Evolutionary conservation across 331 rosid genomes (phyloP), one percentile per base, ranked within the genome.

Genomic region (Cucumis variabilis): DNA sequence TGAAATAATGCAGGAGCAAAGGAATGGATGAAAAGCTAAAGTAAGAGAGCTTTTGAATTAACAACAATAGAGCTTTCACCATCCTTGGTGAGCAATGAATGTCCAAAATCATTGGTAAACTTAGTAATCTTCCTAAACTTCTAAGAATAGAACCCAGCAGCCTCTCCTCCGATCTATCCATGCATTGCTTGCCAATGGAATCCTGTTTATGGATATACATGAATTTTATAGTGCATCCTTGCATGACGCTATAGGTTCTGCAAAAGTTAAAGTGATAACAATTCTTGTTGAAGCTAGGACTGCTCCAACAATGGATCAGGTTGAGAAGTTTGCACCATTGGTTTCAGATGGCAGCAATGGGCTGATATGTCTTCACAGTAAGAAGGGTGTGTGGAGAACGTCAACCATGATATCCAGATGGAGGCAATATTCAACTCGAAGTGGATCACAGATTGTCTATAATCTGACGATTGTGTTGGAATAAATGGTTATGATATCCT

Each of bases 351-450:
- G 73, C 88, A 92, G 94, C 92, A 97, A 92, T 90, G 88, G 90
- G 86, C 98, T 95, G 9, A 91, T 97, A 74, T 97, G 93, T 94
- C 95, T 97, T 89, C 98, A 97, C 85, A 93, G 98, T 90, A 93
- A 92, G 89, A 98, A 97, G 92, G 99, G 99, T 87, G 88, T 91
- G 65, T 69, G 91, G 96, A 95, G 99, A 92, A 91, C 98, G 50
- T 95, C 96, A 84, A 95, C 98, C 86, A 94, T 97, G 99, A 90
- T 97, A 86, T 95, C 99, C 81, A 92, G 98, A 88, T 97, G 98
- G 99, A 94, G 93, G 92, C 96, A 94, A 83, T 92, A 92, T 90
- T 89, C 88, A 89, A 83, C 89, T 88, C 98, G 89, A 75, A 81
- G 84, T 83, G 87, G 88, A 82, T 87, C 92, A 55, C 94, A 84